Conservation (phyloP, 2,329 filamentous ascomycete genomes). For the Ramularia endophylla region DNA sequence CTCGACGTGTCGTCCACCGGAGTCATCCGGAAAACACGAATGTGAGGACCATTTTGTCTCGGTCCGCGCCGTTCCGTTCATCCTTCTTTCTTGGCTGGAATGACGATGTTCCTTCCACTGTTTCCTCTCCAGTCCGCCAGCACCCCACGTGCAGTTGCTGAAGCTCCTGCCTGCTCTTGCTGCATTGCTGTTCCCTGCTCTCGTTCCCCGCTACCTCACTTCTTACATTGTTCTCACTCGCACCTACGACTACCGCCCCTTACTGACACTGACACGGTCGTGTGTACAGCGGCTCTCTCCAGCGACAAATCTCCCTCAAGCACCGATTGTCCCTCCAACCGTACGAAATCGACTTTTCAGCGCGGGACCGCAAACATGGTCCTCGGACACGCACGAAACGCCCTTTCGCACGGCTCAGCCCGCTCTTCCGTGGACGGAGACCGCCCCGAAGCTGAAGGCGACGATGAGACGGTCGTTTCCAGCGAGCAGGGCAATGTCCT, state of each 20-base stretch:
- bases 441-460: slow-evolving; percentile 34
- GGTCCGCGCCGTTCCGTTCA: neutral
- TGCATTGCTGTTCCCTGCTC: neutral
- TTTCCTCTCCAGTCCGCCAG: slow-evolving; percentile 1
- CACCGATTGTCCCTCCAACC: neutral
- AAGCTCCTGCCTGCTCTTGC: neutral
- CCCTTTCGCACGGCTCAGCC: slow-evolving; percentile 33
- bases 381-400: slow-evolving; percentile 45
- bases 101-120: neutral
- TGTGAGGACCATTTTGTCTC: no score
- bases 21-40: no score
- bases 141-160: neutral
- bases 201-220: neutral
- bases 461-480: slow-evolving; percentile 70
- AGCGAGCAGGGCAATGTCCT: slow-evolving; percentile 95
- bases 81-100: slow-evolving; percentile 1
- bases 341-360: neutral
- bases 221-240: neutral
- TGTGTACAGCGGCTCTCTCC: neutral
- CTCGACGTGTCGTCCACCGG: no score
- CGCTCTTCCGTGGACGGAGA: slow-evolving; percentile 39
- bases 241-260: neutral
- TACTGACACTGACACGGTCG: no score
- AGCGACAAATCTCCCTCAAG: neutral
- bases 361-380: slow-evolving; percentile 35